Percentiles rank a stretch among this genome's conserved stretches.
Evolutionary conservation across 176 grass and related monocot genomes (phyloP).

Genomic region (Typha latifolia): DNA sequence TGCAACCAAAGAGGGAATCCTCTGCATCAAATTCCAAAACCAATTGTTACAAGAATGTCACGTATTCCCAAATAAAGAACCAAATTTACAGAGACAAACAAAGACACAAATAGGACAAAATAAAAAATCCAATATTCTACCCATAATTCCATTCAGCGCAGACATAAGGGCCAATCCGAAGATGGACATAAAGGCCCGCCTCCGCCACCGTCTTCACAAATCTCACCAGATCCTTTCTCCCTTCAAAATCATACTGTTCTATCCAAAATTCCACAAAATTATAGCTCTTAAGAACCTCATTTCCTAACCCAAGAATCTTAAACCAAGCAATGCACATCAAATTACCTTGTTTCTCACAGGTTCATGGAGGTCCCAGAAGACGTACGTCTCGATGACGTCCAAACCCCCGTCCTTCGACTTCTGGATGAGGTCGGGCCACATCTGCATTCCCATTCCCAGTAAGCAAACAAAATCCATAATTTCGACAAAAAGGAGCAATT

Average conservation of each 20-base stretch:
- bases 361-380: constrained; percentile 98
- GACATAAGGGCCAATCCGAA: constrained; percentile 89
- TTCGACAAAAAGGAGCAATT: too few species aligned
- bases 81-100: not conserved
- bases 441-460: constrained; percentile 40
- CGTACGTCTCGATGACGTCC: constrained; percentile 82
- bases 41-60: not conserved
- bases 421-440: constrained; percentile 93
- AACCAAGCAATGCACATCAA: not conserved
- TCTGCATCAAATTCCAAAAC: constrained; percentile 30
- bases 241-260: constrained; percentile 92
- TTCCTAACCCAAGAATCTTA: too few species aligned
- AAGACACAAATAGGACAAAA: not conserved
- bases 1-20: constrained; percentile 98
- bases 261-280: not conserved
- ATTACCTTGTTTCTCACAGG: constrained; percentile 68
- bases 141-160: constrained; percentile 99
- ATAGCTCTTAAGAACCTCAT: too few species aligned
- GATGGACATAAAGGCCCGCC: constrained; percentile 91
- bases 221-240: constrained; percentile 81
- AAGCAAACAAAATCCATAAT: not conserved
- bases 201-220: constrained; percentile 83
- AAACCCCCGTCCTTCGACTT: constrained; percentile 95
- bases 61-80: not conserved
- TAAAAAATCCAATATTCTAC: constrained; percentile 21